Evolutionary conservation across 306 rosid species (phyloP).

Genomic region (Dryas alaskensis): DNA sequence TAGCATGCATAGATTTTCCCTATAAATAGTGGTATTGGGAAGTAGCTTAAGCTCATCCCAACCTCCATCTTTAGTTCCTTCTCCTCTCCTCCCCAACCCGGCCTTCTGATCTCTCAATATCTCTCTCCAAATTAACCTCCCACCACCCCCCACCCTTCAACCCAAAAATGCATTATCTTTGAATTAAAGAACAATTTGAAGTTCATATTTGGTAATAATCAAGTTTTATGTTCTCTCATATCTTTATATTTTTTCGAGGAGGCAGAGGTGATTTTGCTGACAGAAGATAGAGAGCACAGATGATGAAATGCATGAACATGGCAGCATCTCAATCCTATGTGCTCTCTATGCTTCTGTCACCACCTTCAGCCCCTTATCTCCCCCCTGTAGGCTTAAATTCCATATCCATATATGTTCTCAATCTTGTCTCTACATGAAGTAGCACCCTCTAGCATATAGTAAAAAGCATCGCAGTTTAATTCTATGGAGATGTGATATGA

Average conservation of each 20-base stretch:
- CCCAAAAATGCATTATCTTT: not conserved
- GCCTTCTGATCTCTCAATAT: not conserved
- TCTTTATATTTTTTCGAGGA: slow-evolving; percentile 2
- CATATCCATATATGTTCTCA: too few relatives aligned
- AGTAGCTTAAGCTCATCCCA: slow-evolving; percentile 22
- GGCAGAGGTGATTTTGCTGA: slow-evolving; percentile 51
- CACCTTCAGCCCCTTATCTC: slow-evolving; percentile 26
- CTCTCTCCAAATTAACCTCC: not conserved
- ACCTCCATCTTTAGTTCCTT: not conserved
- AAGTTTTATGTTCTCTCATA: not conserved
- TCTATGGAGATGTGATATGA: too few relatives aligned
- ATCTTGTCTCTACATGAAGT: too few relatives aligned
- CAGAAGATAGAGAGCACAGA: slow-evolving; percentile 94
- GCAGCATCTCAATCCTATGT: slow-evolving; percentile 70
- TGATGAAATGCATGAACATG: slow-evolving; percentile 48
- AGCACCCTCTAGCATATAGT: too few relatives aligned
- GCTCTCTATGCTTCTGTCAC: slow-evolving; percentile 88
- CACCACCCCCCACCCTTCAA: not conserved
- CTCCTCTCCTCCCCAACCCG: not conserved
- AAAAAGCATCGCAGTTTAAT: too few relatives aligned
- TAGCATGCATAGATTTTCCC: slow-evolving; percentile 13
- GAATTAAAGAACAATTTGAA: not conserved
- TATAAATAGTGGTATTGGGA: slow-evolving; percentile 43
- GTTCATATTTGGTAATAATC: not conserved
- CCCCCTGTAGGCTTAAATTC: too few relatives aligned